Evolutionary conservation across 202 grass and related monocot genomes (phyloP), one percentile per base, ranked within the genome.

Genomic region (Digitaria exilis): DNA sequence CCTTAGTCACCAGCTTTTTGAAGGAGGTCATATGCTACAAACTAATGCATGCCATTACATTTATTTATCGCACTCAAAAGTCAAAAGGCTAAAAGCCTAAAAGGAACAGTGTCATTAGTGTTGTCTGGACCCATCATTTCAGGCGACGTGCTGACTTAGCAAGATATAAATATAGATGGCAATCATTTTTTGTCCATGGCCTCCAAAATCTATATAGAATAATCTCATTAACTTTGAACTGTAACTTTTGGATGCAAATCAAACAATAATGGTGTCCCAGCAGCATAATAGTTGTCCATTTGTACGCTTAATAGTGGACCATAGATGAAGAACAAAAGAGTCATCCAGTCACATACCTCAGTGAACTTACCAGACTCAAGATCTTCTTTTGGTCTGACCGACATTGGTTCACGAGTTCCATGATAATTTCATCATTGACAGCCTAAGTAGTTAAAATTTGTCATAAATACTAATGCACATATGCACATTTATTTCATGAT

Each of bases 361-460:
- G 75, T 68, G 85, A 87, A 80, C 68, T 88, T 70, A 97, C 89
- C 25, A 75, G 88, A 45, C 75, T 69, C 80, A 92, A 84, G 28
- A 97, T 84, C 46, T 84, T 90, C 62, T 88, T 94, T 87, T 97
- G 91, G 71, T 97, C 86, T 46, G 76, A 84, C 6, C 77, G 83
- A 54, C 94, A 97, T 61, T 94, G 94, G 42, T 56, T 59, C 16
- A 90, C 89, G 76, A 97, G 91, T 84, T 97, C 94, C 46, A 43
- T 73, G 69, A 97, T 97, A 59, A 97, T 84, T 84, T 97, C 94
- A 87, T 97, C 89, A 78, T 90, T 88, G 57, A 92, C 87, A 82
- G 85, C 91, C 94, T 97, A 80, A 41, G 55, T 26, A 43, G 24
- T 18, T 82, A 69, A 3, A 60, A 54, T 29, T 22, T 63, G 6